Conservation (phyloP, 1,284 basidiomycete species). For the Pyrrhoderma lamaoense region DNA sequence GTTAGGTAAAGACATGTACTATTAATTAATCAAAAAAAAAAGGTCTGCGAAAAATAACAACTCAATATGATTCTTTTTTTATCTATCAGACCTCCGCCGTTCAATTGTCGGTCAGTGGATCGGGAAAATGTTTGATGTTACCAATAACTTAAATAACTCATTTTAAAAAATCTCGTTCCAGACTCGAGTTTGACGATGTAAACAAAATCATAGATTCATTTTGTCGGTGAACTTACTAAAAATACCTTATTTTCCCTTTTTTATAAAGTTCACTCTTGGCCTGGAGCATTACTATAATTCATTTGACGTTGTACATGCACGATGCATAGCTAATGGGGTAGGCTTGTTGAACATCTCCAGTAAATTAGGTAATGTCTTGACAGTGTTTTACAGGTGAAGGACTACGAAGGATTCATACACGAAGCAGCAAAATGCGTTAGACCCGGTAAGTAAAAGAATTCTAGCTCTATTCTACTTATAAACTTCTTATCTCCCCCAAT, state of each 20-base stretch:
- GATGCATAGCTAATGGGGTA: conserved; percentile 18
- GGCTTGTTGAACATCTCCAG: neutral
- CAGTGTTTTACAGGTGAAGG: conserved; percentile 13
- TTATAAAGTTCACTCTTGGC: conserved; percentile 17
- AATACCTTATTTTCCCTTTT: neutral
- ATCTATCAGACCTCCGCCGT: conserved; percentile 15
- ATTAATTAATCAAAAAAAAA: neutral
- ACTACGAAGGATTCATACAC: conserved; percentile 18
- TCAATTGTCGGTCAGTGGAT: conserved; percentile 18
- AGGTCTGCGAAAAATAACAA: neutral
- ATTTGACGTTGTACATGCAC: conserved; percentile 19
- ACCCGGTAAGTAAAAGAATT: conserved; percentile 15
- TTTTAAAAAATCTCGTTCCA: neutral
- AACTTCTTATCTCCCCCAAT: neutral
- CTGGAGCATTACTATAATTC: conserved; percentile 19
- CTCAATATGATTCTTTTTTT: neutral
- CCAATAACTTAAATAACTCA: neutral
- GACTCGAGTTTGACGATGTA: conserved; percentile 19
- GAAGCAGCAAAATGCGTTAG: conserved; percentile 18
- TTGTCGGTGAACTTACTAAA: neutral
- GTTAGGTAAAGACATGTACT: conserved; percentile 3
- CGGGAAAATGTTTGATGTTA: neutral
- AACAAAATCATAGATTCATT: neutral
- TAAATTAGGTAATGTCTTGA: neutral
- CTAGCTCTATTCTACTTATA: neutral